Conservation (phyloP, 169 alveolate species). For the Plasmodium sp. region DNA sequence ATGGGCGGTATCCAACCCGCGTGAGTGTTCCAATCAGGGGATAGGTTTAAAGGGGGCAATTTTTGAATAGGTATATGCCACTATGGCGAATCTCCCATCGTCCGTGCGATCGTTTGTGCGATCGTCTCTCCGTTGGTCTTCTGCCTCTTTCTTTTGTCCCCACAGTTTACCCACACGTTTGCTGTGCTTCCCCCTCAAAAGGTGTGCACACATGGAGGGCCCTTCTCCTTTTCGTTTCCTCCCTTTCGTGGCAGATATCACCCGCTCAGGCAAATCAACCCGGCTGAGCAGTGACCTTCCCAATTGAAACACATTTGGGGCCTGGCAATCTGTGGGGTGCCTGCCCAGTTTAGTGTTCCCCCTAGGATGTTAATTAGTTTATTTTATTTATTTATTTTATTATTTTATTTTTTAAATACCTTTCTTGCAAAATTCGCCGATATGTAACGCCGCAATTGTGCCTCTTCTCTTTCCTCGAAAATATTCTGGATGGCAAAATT, state of each 20-base stretch:
- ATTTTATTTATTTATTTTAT: neutral
- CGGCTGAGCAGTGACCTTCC: neutral
- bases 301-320: neutral
- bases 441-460: neutral
- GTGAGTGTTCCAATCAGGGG: neutral
- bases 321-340: neutral
- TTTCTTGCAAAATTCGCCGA: neutral
- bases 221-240: neutral
- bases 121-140: neutral
- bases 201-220: neutral
- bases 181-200: neutral
- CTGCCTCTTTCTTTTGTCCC: neutral
- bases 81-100: neutral
- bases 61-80: neutral
- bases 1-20: neutral
- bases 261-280: neutral
- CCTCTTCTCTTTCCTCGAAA: neutral
- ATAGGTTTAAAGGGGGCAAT: neutral
- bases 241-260: neutral
- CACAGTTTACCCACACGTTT: neutral
- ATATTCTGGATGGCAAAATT: neutral
- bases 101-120: too few relatives aligned
- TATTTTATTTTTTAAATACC: neutral
- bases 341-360: neutral
- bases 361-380: too few relatives aligned